phyloP scores from a whole-genome alignment of 768 basidiomycete species.

The Sporobolomyces phaffii region DNA sequence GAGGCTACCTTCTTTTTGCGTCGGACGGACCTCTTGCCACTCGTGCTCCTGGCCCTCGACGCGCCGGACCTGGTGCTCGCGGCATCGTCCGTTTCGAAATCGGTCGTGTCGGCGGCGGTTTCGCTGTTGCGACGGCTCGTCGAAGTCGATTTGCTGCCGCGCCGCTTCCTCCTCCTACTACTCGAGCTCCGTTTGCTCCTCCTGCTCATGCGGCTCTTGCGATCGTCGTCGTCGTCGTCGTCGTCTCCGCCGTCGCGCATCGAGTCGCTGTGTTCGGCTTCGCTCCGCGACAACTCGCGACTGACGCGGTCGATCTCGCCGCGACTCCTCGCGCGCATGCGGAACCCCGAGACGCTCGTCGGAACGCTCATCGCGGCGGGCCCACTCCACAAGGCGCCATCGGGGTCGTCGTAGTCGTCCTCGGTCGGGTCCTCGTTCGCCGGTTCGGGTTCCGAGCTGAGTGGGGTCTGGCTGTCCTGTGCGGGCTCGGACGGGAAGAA shows the following conservation, averaged over 20 bases:
- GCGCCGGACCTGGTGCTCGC: conserved; percentile 1
- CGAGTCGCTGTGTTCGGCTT: conserved; percentile 1
- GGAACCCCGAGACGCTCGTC: conserved; percentile 25
- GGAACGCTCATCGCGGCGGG: conserved; percentile 28
- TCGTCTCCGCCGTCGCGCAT: too few species aligned
- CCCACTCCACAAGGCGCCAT: conserved; percentile 25
- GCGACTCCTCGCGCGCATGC: conserved; percentile 26
- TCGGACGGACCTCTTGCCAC: not conserved
- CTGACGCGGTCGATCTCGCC: conserved; percentile 25
- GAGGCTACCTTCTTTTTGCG: not conserved
- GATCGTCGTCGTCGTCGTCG: conserved; percentile 14
- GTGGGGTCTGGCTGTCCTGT: not conserved
- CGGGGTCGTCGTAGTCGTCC: conserved; percentile 37
- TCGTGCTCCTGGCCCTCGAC: not conserved
- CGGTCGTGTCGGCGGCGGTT: not conserved
- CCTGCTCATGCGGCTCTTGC: conserved; percentile 10
- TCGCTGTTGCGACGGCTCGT: conserved; percentile 21
- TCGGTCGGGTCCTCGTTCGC: conserved; percentile 9
- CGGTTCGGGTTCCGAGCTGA: not conserved
- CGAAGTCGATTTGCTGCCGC: not conserved
- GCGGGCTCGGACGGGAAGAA: conserved; percentile 32
- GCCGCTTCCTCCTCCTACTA: not conserved
- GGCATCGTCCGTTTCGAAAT: conserved; percentile 17
- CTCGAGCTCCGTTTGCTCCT: not conserved
- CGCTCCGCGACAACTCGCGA: conserved; percentile 3